Percentiles rank a stretch among this genome's conserved stretches.
These are phyloP conservation scores for Naganishia albida DNA, from an alignment of 1,284 basidiomycete species.

Conservation along the genomic window DNA sequence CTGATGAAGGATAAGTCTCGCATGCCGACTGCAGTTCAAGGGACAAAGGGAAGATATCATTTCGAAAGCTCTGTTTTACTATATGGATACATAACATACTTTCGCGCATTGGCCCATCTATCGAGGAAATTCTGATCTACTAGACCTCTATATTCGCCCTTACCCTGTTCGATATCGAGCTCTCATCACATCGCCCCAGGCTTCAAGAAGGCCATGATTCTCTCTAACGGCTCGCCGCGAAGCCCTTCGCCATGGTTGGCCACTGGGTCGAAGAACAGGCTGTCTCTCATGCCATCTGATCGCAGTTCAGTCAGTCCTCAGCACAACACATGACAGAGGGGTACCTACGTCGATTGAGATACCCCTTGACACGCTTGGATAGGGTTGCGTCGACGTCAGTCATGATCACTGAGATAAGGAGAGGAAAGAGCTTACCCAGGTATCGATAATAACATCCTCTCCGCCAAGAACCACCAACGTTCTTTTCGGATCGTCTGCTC, in stretches of 20 bases:
- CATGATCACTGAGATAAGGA: not conserved
- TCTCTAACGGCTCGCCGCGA: conserved; percentile 60
- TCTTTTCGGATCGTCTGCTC: conserved; percentile 60
- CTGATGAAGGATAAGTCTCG: no score
- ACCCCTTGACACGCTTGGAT: conserved; percentile 66
- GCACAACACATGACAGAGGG: conserved; percentile 30
- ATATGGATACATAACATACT: no score
- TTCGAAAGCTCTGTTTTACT: no score
- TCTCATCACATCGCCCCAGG: not conserved
- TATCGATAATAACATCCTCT: conserved; percentile 74
- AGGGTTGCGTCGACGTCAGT: not conserved
- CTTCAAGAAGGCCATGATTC: conserved; percentile 53
- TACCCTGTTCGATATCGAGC: no score
- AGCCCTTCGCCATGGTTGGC: conserved; percentile 74
- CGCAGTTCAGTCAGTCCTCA: conserved; percentile 6
- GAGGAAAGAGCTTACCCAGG: conserved; percentile 58
- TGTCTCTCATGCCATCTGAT: conserved; percentile 69
- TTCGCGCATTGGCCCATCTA: no score
- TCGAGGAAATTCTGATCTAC: no score
- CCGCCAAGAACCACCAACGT: conserved; percentile 73
- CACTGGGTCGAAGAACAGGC: conserved; percentile 68
- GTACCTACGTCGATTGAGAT: conserved; percentile 60
- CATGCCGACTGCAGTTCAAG: no score
- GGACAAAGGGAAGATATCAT: no score
- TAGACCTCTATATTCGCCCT: no score